A percentile compares a stretch with the other conserved stretches of the same genome.
Conservation (phyloP, 1,139 yeast species). For the Meyerozyma carpophila region DNA sequence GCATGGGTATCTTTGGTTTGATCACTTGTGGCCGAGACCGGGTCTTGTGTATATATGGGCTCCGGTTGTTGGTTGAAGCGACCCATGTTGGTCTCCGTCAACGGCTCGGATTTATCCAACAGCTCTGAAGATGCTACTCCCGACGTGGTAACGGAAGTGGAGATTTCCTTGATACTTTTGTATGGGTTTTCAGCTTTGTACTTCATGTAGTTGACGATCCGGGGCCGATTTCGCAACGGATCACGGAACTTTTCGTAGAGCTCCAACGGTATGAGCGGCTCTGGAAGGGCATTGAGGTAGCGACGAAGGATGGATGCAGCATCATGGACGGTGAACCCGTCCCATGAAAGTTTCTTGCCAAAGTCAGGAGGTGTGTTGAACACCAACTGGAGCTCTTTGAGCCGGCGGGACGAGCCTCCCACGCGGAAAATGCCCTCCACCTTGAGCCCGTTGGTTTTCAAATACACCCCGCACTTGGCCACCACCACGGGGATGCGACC, state of each 20-base stretch:
- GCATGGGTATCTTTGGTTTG: background rate
- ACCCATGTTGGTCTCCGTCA: conserved; percentile 29
- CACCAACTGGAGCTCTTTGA: conserved; percentile 75
- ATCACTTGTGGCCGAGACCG: background rate
- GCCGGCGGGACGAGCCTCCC: conserved; percentile 86
- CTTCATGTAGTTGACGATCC: conserved; percentile 59
- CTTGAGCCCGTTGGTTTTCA: conserved; percentile 69
- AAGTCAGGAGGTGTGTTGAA: conserved; percentile 86
- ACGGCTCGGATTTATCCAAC: conserved; percentile 19
- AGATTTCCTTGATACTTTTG: conserved; percentile 10
- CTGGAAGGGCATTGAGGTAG: conserved; percentile 82
- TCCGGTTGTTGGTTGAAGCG: conserved; percentile 13
- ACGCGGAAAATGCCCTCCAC: conserved; percentile 92
- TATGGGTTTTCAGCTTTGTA: conserved; percentile 44
- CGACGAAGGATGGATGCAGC: conserved; percentile 89
- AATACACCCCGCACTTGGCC: conserved; percentile 86
- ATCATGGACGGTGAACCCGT: conserved; percentile 94
- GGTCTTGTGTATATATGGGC: background rate
- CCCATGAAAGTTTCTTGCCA: conserved; percentile 87
- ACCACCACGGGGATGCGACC: conserved; percentile 87
- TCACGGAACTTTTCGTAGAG: conserved; percentile 76
- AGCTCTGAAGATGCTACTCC: conserved; percentile 3
- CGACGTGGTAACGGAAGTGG: conserved; percentile 2
- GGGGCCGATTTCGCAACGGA: conserved; percentile 60
- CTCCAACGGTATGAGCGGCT: conserved; percentile 80